Conservation (phyloP, 371 early-diverging fungal genomes). For the Mortierella sp. region DNA sequence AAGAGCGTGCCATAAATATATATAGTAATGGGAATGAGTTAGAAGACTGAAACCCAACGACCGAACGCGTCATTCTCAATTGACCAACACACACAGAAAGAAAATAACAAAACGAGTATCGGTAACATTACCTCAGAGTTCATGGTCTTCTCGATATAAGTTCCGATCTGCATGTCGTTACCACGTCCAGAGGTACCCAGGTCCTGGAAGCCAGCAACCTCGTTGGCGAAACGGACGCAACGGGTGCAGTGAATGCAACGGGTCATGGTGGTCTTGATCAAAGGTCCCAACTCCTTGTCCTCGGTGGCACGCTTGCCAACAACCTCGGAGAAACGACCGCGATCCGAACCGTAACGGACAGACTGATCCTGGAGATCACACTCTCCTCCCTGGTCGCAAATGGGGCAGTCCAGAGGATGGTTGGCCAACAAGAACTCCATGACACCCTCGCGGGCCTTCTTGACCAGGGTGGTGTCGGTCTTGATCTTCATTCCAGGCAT, state of each 20-base stretch:
- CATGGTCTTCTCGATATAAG: constrained; percentile 92
- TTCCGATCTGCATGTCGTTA: constrained; percentile 98
- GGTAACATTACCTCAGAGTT: constrained; percentile 77
- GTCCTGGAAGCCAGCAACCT: constrained; percentile 96
- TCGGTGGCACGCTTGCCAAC: constrained; percentile 96
- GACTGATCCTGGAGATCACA: constrained; percentile 99
- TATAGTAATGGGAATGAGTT: background rate
- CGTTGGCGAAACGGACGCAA: constrained; percentile 98
- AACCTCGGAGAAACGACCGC: constrained; percentile 89
- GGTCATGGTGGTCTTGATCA: constrained; percentile 97
- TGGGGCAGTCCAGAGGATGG: constrained; percentile 98
- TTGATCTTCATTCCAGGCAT: constrained; percentile 97
- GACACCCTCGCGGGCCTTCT: constrained; percentile 98
- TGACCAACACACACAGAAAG: background rate
- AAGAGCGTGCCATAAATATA: background rate
- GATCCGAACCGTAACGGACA: constrained; percentile 95
- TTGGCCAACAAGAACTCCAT: constrained; percentile 98
- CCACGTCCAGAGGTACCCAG: constrained; percentile 97
- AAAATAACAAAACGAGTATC: background rate
- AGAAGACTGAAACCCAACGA: background rate
- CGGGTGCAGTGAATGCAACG: constrained; percentile 99
- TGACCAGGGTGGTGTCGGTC: constrained; percentile 93
- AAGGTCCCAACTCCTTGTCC: constrained; percentile 97
- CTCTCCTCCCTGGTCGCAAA: constrained; percentile 99
- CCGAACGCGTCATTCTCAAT: background rate